These are phyloP conservation scores for Ettlia oleoabundans DNA, from an alignment of 139 green algal genomes.

Conservation along the genomic window DNA sequence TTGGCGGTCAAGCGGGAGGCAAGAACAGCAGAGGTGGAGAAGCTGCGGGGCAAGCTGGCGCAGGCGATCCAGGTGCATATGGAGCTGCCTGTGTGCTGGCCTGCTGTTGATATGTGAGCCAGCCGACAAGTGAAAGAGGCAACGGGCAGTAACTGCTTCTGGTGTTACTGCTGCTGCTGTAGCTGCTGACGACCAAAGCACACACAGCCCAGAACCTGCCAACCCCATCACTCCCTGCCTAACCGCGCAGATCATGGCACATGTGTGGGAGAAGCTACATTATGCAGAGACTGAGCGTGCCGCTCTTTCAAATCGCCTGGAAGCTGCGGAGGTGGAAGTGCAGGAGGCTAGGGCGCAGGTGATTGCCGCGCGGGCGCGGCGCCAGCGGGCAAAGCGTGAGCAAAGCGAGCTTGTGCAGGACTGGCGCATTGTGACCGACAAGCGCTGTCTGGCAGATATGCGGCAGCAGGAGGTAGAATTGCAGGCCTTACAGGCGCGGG, in stretches of 20 bases:
- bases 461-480: neutral
- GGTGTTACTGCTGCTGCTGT: neutral
- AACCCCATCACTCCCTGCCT: too few relatives aligned
- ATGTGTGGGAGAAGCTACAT: constrained; percentile 27
- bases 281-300: neutral
- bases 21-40: constrained; percentile 87
- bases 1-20: constrained; percentile 90
- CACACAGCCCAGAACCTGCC: too few relatives aligned
- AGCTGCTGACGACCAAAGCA: too few relatives aligned
- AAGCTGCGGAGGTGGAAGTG: neutral
- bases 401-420: neutral
- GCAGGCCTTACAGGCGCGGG: constrained; percentile 6
- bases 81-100: neutral
- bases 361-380: neutral
- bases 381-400: neutral
- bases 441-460: constrained; percentile 27
- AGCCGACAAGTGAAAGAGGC: too few relatives aligned
- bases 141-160: too few relatives aligned
- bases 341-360: neutral
- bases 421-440: constrained; percentile 14
- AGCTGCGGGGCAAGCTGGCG: constrained; percentile 85
- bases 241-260: constrained; percentile 21
- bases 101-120: too few relatives aligned
- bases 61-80: constrained; percentile 72
- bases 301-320: neutral